Base-by-base conservation (phyloP, 2,329 filamentous ascomycete species). In the Aspergillus phoenicis region DNA sequence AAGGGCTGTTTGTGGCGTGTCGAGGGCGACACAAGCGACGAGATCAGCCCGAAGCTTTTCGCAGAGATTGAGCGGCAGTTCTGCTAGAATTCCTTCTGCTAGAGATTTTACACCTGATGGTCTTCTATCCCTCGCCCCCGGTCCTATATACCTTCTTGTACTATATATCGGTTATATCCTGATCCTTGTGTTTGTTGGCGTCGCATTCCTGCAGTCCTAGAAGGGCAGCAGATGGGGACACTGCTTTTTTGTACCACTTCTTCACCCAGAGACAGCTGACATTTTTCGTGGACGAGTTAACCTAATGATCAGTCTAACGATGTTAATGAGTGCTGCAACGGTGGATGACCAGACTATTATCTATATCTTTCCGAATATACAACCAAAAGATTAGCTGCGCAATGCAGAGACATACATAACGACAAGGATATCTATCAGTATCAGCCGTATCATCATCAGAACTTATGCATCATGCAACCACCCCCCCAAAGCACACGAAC, bases 41-140 rank as follows among this genome's bases (percentile, higher is more conserved):
- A 98, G 79, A 99, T 99, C 69, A 93, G 85, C 57, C 95, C 95
- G n/a, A 88, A 93, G 80, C 82, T 99, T 28, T 91, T 92, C 71
- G 79, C 82, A 8, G 93, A 97, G 78, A 91, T 99, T 75, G 88
- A 91, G 78, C 86, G 82, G 72, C 85, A 90, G 59, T 98, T 98
- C 78, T 82, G 76, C 62, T 77, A 51, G n/a, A 13, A 26, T 47
- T 52, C 53, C 60, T 68, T 56, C 47, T 26, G 26, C 33, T 36
- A 36, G 33, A 36, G 33, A 15, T 15, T 36, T 4, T 13, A 10
- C 33, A 36, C 33, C 33, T 36, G 33, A 36, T 36, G 33, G 33
- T 36, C 1, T 36, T 10, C 11, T 1, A 36, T 13, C 33, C 6
- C 33, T 36, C 11, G 13, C 30, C 11, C 33, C 10, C 53, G 58